Evolutionary conservation across 768 basidiomycete genomes (phyloP).

Genomic region (Galerina sulciceps): DNA sequence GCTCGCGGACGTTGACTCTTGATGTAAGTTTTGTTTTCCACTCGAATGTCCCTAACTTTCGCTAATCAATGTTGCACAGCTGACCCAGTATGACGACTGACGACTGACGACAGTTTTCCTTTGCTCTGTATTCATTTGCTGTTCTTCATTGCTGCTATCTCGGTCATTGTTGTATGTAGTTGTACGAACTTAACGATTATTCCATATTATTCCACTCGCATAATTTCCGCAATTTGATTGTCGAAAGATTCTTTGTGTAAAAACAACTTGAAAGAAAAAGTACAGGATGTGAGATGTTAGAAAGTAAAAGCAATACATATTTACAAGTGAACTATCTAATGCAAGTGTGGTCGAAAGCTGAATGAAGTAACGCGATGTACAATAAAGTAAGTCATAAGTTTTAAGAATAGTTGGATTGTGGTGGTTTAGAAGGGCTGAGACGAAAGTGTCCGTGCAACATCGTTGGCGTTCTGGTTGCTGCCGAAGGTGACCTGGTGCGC

Average conservation of each 20-base stretch:
- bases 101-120: too few species aligned
- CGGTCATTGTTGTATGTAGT: slow-evolving; percentile 21
- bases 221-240: neutral
- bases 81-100: slow-evolving; percentile 66
- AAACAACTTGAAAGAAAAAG: neutral
- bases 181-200: slow-evolving; percentile 6
- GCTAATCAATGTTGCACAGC: slow-evolving; percentile 32
- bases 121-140: neutral
- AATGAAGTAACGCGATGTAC: neutral
- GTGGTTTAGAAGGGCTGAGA: slow-evolving; percentile 7
- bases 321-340: slow-evolving; percentile 8
- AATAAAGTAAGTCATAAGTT: slow-evolving; percentile 1
- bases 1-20: slow-evolving; percentile 88
- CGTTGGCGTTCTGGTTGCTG: slow-evolving; percentile 24
- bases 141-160: slow-evolving; percentile 1
- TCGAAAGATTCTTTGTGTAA: neutral
- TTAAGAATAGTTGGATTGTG: neutral
- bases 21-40: slow-evolving; percentile 60
- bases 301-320: slow-evolving; percentile 6
- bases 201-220: slow-evolving; percentile 5
- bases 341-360: too few species aligned
- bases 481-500: slow-evolving; percentile 27
- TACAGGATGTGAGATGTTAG: neutral
- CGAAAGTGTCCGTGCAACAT: slow-evolving; percentile 23
- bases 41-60: neutral